Percentiles rank a stretch among this genome's conserved stretches.
Conservation (phyloP, 148 eudicot genomes). For the Chenopodium berlandieri region DNA sequence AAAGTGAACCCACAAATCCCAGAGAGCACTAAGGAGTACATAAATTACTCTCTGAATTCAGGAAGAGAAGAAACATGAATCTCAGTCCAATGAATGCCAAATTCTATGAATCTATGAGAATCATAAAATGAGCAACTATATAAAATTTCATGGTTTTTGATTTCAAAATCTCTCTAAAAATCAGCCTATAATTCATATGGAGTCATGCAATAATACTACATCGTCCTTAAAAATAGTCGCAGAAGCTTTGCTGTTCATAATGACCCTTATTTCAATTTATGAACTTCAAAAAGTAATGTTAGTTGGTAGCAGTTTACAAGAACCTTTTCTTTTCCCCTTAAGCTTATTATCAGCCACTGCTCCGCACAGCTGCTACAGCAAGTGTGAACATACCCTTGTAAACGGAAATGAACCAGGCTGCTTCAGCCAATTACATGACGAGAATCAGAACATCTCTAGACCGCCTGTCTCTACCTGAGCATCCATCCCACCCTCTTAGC, state of each 20-base stretch:
- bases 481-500: not conserved
- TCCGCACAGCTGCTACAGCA: too few relatives aligned
- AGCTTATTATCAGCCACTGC: not conserved
- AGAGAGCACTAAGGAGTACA: not conserved
- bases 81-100: not conserved
- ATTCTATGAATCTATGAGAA: not conserved
- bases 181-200: not conserved
- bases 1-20: not conserved
- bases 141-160: not conserved
- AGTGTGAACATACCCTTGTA: not conserved
- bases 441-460: too few relatives aligned
- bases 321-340: too few relatives aligned
- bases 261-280: too few relatives aligned
- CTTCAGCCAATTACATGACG: not conserved
- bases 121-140: not conserved
- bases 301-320: too few relatives aligned
- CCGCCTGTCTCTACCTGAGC: too few relatives aligned
- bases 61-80: not conserved
- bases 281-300: too few relatives aligned
- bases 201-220: not conserved
- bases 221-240: not conserved
- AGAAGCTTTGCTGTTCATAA: not conserved
- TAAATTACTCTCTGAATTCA: not conserved
- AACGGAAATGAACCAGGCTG: not conserved
- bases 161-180: not conserved